Conservation (phyloP, 2,329 filamentous ascomycete species). For the Aphanocladium album region DNA sequence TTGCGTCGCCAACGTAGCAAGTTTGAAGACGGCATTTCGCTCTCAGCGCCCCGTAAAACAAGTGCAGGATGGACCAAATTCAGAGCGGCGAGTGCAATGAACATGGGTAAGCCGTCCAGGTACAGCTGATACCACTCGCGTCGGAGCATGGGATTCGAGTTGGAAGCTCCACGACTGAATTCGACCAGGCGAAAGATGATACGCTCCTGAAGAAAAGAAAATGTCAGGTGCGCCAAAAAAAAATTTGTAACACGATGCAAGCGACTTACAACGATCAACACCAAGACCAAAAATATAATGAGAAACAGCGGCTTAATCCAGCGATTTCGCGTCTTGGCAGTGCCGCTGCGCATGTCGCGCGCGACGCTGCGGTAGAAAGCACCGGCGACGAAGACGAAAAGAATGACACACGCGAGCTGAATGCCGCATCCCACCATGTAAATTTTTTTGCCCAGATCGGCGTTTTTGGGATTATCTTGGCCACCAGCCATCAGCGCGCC, state of each 20-base stretch:
- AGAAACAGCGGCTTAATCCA: constrained; percentile 8
- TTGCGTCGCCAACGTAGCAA: neutral
- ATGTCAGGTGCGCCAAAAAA: too few species aligned
- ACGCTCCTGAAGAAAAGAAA: constrained; percentile 25
- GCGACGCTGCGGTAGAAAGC: constrained; percentile 8
- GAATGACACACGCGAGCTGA: constrained; percentile 42
- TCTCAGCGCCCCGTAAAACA: constrained; percentile 12
- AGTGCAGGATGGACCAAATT: constrained; percentile 34
- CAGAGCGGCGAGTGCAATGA: constrained; percentile 33
- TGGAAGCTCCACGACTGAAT: constrained; percentile 34
- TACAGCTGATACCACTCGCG: constrained; percentile 41
- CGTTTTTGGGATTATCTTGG: constrained; percentile 9
- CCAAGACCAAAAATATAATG: constrained; percentile 27
- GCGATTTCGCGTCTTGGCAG: constrained; percentile 1
- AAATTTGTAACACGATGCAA: too few species aligned
- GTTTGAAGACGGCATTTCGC: constrained; percentile 11
- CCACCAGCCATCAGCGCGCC: constrained; percentile 19
- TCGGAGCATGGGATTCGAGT: constrained; percentile 20
- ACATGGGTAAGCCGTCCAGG: constrained; percentile 38
- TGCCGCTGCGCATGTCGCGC: constrained; percentile 4
- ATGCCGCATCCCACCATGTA: constrained; percentile 47
- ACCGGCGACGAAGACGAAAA: constrained; percentile 35
- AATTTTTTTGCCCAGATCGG: constrained; percentile 21
- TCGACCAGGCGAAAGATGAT: constrained; percentile 51
- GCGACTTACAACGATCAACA: constrained; percentile 27